These are phyloP conservation scores for Stephanodiscus minutulus DNA, from an alignment of 108 stramenopile genomes.

Conservation along the genomic window DNA sequence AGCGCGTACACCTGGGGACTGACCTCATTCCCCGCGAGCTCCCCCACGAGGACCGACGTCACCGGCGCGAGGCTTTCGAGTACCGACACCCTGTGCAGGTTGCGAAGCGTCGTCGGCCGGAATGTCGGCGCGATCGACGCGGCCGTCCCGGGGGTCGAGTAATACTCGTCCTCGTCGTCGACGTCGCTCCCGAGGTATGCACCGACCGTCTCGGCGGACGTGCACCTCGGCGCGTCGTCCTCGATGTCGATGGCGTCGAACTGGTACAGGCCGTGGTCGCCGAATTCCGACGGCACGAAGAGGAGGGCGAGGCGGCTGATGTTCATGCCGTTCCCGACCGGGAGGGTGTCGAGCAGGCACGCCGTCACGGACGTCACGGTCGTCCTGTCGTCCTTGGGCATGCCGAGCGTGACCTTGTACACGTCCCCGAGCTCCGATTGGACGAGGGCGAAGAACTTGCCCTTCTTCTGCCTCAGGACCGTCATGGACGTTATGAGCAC, in stretches of 20 bases:
- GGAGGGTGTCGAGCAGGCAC: constrained; percentile 89
- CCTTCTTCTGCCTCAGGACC: constrained; percentile 88
- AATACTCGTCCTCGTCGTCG: constrained; percentile 31
- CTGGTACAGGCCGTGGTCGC: constrained; percentile 96
- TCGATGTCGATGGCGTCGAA: constrained; percentile 90
- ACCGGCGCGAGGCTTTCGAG: constrained; percentile 87
- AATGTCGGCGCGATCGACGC: constrained; percentile 72
- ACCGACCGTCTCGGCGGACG: constrained; percentile 46
- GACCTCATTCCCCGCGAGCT: constrained; percentile 90
- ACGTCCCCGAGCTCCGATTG: constrained; percentile 97
- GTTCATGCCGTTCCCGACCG: constrained; percentile 82
- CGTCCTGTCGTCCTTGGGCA: constrained; percentile 63
- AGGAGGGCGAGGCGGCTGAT: constrained; percentile 91
- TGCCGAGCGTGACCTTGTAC: constrained; percentile 86
- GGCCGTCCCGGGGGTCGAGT: constrained; percentile 46
- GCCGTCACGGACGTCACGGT: constrained; percentile 63
- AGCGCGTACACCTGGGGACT: constrained; percentile 92
- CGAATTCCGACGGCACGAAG: constrained; percentile 93
- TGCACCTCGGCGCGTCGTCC: constrained; percentile 58
- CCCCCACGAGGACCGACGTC: constrained; percentile 88
- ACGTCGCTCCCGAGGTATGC: constrained; percentile 34
- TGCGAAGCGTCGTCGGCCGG: constrained; percentile 72
- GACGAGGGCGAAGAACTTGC: constrained; percentile 92
- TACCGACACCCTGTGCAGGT: constrained; percentile 76
- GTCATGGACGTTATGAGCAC: constrained; percentile 82